Evolutionary conservation across 192 early-diverging fungal species (phyloP).

Genomic region (Umbelopsis isabellina): DNA sequence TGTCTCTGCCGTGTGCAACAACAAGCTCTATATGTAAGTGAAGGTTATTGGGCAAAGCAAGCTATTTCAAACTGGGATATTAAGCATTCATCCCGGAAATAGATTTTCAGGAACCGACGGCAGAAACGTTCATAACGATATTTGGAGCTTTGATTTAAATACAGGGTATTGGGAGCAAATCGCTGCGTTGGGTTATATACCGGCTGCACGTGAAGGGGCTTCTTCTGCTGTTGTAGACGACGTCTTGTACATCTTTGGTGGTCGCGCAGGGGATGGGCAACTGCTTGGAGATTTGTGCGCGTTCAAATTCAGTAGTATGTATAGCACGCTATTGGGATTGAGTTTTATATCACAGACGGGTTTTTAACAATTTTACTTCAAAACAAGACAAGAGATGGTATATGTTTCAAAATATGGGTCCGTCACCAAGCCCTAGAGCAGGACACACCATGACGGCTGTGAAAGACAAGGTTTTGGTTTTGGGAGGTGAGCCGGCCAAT

Average conservation of each 20-base stretch:
- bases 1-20: conserved; percentile 29
- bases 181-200: conserved; percentile 46
- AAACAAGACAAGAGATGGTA: conserved; percentile 55
- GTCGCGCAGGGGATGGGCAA: conserved; percentile 44
- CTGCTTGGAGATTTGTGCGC: conserved; percentile 53
- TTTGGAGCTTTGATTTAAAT: conserved; percentile 55
- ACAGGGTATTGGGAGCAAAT: conserved; percentile 47
- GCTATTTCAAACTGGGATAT: background rate
- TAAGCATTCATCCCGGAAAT: background rate
- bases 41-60: background rate
- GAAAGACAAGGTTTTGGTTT: conserved; percentile 51
- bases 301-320: conserved; percentile 52
- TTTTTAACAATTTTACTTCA: background rate
- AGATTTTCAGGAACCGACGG: conserved; percentile 61
- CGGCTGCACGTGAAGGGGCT: conserved; percentile 46
- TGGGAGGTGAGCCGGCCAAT: conserved; percentile 54
- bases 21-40: conserved; percentile 36
- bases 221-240: conserved; percentile 45
- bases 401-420: conserved; percentile 50
- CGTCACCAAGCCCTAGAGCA: conserved; percentile 45
- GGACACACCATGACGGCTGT: conserved; percentile 48
- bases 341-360: background rate
- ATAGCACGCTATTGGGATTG: background rate
- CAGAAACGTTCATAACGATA: conserved; percentile 55
- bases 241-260: conserved; percentile 61